Conservation (phyloP, 495 filamentous ascomycete species). For the Neurospora sp. region DNA sequence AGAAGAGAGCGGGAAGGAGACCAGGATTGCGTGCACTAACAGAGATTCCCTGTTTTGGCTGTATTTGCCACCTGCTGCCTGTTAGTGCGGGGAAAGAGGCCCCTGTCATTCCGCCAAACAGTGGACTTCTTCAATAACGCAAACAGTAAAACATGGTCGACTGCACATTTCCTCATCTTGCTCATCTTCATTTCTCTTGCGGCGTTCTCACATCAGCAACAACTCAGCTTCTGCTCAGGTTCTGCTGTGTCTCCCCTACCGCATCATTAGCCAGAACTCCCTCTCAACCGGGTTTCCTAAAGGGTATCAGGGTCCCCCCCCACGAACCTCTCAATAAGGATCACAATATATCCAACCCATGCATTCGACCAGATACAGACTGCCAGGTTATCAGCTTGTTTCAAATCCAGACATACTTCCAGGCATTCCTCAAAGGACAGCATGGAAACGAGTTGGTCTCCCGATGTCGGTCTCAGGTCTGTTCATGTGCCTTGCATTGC, state of each 20-base stretch:
- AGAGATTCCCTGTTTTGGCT: background rate
- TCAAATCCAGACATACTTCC: background rate
- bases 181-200: background rate
- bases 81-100: background rate
- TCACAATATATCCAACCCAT: background rate
- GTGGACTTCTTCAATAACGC: background rate
- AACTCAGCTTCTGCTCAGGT: background rate
- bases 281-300: background rate
- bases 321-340: background rate
- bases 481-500: background rate
- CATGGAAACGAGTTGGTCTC: background rate
- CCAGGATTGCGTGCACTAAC: background rate
- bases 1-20: background rate
- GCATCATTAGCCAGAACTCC: background rate
- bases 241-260: background rate
- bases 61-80: accelerated
- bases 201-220: background rate
- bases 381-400: background rate
- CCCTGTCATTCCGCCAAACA: background rate
- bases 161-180: background rate
- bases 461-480: background rate
- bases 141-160: background rate
- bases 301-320: background rate
- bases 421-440: background rate
- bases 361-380: background rate